Evolutionary conservation across 2,329 filamentous ascomycete species (phyloP), one percentile per base, ranked within the genome.

Genomic region (Diaporthe ampelina): DNA sequence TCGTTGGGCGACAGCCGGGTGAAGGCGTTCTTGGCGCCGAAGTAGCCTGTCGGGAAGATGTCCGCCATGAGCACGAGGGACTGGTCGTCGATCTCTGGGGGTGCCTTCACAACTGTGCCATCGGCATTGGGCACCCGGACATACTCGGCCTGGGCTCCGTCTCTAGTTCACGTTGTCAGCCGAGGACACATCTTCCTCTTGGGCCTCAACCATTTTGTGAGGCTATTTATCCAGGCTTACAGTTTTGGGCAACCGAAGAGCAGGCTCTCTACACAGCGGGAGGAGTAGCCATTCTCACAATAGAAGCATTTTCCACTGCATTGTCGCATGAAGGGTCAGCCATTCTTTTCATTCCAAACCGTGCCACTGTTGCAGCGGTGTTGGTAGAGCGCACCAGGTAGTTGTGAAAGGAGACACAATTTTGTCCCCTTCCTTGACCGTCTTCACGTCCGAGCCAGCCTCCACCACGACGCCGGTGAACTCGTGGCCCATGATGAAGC

Each of bases 1-100:
- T 91, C 87, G 75, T 91, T 87, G 19, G 85, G 74, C 1, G 61
- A 57, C 63, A 81, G 77, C 52, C 78, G 78, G n/a, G 90, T 90
- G 82, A 97, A 93, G 9, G 92, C 95, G 79, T 95, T 97, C 73
- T 89, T 88, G 6, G 94, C 94, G 9, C 94, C 95, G 78, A 95
- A 97, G 84, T 91, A 97, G 10, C 95, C 94, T 0, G 92, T 94
- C 1, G 95, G 95, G 83, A 97, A 97, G 79, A 98, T 97, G 81
- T 98, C 95, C 21, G 94, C 95, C 95, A 98, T 97, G 35, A 98
- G 88, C 9, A 97, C 91, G 65, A 97, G 87, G 48, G 91, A 91
- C 77, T 93, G 89, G 78, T 96, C 92, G 26, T 92, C 90, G 74
- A 97, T 93, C 11, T 88, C 90, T 1, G 90, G 83, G 0, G 94